Conservation (phyloP, 345 rosid species). For the Corymbia maculata region DNA sequence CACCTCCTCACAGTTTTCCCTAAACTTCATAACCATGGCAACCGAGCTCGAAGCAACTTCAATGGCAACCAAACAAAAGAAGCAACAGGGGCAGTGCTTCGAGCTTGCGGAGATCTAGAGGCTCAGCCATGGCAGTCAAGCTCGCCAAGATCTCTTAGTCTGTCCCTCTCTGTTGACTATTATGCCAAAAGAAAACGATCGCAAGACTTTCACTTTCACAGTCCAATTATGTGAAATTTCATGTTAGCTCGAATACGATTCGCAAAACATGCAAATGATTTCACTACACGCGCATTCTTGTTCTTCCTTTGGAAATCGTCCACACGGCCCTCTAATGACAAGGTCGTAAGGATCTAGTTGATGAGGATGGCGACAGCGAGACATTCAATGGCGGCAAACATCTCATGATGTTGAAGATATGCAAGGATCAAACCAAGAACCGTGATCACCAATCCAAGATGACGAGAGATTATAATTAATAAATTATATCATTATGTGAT, state of each 20-base stretch:
- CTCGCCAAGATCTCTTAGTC: neutral
- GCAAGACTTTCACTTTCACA: neutral
- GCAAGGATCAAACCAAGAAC: no score
- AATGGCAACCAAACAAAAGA: neutral
- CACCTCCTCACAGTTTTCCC: neutral
- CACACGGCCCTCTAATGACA: neutral
- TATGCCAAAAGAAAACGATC: neutral
- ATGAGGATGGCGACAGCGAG: neutral
- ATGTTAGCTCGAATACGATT: neutral
- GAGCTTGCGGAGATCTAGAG: neutral
- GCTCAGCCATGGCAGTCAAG: neutral
- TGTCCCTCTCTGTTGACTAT: neutral
- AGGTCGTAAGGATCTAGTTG: neutral
- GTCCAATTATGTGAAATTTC: neutral
- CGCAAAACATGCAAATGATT: neutral
- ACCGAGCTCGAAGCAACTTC: neutral
- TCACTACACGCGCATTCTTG: neutral
- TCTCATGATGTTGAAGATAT: neutral
- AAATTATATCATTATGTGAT: no score
- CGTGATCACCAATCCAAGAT: no score
- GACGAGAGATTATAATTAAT: no score
- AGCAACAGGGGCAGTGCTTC: neutral
- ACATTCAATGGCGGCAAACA: neutral
- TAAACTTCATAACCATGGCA: neutral
- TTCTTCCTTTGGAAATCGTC: neutral